phyloP scores from a whole-genome alignment of 345 rosid genomes.

The Cardamine occulta region DNA sequence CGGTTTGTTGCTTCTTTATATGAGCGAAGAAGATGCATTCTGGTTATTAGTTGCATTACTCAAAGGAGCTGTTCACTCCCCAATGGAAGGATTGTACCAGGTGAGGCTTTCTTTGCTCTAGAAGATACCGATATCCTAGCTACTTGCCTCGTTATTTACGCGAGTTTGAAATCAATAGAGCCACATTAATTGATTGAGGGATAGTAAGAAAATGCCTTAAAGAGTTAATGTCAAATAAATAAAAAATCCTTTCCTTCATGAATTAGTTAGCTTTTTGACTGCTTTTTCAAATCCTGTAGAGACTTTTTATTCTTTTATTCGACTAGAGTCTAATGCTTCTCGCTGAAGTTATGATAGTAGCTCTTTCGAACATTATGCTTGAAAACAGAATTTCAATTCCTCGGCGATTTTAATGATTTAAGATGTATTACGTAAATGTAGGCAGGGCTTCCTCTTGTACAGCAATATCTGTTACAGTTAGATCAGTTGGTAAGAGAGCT shows the following conservation, averaged over 20 bases:
- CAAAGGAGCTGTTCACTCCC: slow-evolving; percentile 97
- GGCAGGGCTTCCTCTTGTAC: slow-evolving; percentile 97
- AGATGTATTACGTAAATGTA: slow-evolving; percentile 34
- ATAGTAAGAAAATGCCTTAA: slow-evolving; percentile 29
- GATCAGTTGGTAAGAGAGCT: slow-evolving; percentile 76
- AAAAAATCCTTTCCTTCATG: slow-evolving; percentile 35
- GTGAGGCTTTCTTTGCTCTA: slow-evolving; percentile 44
- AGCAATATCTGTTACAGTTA: slow-evolving; percentile 80
- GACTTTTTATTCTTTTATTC: slow-evolving; percentile 7
- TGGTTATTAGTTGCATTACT: slow-evolving; percentile 96
- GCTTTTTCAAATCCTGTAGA: slow-evolving; percentile 11
- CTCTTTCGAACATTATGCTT: slow-evolving; percentile 14
- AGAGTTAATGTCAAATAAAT: slow-evolving; percentile 1
- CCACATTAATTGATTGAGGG: slow-evolving; percentile 11
- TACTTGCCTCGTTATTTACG: slow-evolving; percentile 38
- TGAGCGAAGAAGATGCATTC: slow-evolving; percentile 98
- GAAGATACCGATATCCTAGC: not conserved
- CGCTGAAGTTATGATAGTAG: slow-evolving; percentile 15
- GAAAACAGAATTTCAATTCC: not conserved
- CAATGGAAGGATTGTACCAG: slow-evolving; percentile 97
- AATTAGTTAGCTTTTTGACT: slow-evolving; percentile 25
- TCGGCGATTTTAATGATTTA: not conserved
- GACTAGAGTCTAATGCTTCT: slow-evolving; percentile 14
- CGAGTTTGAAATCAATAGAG: slow-evolving; percentile 30
- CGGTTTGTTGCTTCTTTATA: slow-evolving; percentile 91